Percentiles rank a stretch among this genome's conserved stretches.
phyloP scores from a whole-genome alignment of 1,139 yeast genomes.

The Candida glucosophila region DNA sequence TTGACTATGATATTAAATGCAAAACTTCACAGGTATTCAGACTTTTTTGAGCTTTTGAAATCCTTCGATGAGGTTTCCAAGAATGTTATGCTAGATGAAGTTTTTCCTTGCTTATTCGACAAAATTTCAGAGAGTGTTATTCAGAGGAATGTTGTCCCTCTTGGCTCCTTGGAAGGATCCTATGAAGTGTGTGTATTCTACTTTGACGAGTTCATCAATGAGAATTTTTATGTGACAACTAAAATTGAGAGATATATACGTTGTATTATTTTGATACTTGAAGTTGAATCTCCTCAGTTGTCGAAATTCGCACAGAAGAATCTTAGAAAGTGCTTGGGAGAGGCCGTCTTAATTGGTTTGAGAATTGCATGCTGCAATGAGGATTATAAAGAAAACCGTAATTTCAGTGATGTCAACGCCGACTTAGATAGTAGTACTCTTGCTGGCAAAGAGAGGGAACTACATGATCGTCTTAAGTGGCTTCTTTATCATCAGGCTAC shows the following conservation, averaged over 20 bases:
- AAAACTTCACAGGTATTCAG: constrained; percentile 12
- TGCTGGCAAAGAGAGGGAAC: too few relatives aligned
- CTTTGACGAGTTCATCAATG: background rate
- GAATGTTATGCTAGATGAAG: constrained; percentile 22
- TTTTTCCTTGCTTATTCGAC: constrained; percentile 29
- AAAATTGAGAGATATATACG: too few relatives aligned
- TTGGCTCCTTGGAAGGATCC: background rate
- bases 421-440: too few relatives aligned
- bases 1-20: constrained; percentile 26
- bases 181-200: background rate
- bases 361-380: too few relatives aligned
- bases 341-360: too few relatives aligned
- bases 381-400: too few relatives aligned
- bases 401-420: too few relatives aligned
- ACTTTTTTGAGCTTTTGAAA: constrained; percentile 15
- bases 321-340: too few relatives aligned
- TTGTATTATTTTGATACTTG: too few relatives aligned
- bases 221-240: constrained; percentile 1
- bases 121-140: constrained; percentile 14
- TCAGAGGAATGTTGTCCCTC: background rate
- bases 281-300: too few relatives aligned
- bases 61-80: constrained; percentile 17
- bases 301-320: too few relatives aligned
- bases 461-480: too few relatives aligned
- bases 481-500: constrained; percentile 38